Base-by-base conservation (phyloP, 805 yeast species). In the Jamesozyma gamospora region DNA sequence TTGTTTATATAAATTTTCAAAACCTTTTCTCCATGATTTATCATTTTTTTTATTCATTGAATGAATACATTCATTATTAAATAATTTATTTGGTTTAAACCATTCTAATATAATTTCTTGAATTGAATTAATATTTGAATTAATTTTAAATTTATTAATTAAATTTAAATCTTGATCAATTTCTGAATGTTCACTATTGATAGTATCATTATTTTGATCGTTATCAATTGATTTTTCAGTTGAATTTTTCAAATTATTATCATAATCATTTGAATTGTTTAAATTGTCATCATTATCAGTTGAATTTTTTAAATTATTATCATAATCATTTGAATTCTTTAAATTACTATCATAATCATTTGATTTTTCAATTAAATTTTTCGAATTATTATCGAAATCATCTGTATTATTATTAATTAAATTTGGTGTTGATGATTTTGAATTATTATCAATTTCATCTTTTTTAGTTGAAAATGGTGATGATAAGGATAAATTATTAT, bases 71-170 rank as follows among this genome's bases (percentile, higher is more conserved):
- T 58, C 51, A 28, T 52, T 46, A 11, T 42, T 39, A 48, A 45
- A 41, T 3, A 46, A 37, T 3, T 60, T 55, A 36, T 57, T 57
- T 18, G 63, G 63, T 9, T 60, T 54, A 30, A 57, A 58, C 62
- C 62, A 58, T 44, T 58, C 63, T 15, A 52, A 37, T n/a, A 57
- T 45, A 1, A 58, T 44, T 17, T 43, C 57, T 35, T 57, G 57
- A 14, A 57, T 49, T 12, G 49, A 36, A 29, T 42, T 39, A 13
- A 53, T 40, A 14, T 40, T 30, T 3, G 51, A 39, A 30, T 51
- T 43, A 42, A 58, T 40, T 12, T 36, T 34, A 34, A 57, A 57
- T 3, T n/a, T 24, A 21, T 21, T 21, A 5, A 21, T 21, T 21
- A 21, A 21, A 8, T 21, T 9, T 24, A 14, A 18, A 27, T 27